phyloP scores from a whole-genome alignment of 768 basidiomycete genomes.

The Lentinula edodes region DNA sequence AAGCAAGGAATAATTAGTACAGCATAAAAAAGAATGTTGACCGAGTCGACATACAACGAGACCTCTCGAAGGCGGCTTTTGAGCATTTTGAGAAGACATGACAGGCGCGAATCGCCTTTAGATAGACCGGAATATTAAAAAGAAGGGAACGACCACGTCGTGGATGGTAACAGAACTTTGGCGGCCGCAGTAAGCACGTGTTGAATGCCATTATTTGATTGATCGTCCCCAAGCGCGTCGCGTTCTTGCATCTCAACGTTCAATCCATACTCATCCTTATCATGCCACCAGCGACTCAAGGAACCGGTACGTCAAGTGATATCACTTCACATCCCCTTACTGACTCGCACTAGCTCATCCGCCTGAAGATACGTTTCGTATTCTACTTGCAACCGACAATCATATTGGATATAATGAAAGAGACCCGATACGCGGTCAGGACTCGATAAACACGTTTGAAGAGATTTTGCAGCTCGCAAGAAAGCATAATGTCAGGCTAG shows the following conservation, averaged over 20 bases:
- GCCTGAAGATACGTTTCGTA: slow-evolving; percentile 64
- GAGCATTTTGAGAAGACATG: slow-evolving; percentile 24
- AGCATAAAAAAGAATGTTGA: background rate
- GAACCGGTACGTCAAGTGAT: slow-evolving; percentile 27
- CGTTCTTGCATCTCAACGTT: background rate
- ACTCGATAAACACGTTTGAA: slow-evolving; percentile 91
- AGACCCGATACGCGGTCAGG: slow-evolving; percentile 91
- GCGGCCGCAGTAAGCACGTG: background rate
- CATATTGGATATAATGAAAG: slow-evolving; percentile 94
- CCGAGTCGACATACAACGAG: slow-evolving; percentile 35
- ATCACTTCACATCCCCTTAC: slow-evolving; percentile 1
- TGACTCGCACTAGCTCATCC: slow-evolving; percentile 27
- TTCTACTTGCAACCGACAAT: slow-evolving; percentile 92
- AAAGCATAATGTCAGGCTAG: slow-evolving; percentile 68
- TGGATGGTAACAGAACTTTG: slow-evolving; percentile 1
- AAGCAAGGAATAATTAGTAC: slow-evolving; percentile 3
- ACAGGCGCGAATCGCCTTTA: background rate
- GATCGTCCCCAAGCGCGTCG: slow-evolving; percentile 1
- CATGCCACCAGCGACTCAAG: slow-evolving; percentile 28
- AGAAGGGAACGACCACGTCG: background rate
- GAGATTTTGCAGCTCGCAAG: slow-evolving; percentile 91
- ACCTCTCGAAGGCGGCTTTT: slow-evolving; percentile 30
- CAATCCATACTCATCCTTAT: background rate
- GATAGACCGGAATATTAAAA: background rate
- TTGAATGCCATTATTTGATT: background rate